phyloP scores from a whole-genome alignment of 1,284 basidiomycete genomes.

The Anthracocystis panici-leucophaei region DNA sequence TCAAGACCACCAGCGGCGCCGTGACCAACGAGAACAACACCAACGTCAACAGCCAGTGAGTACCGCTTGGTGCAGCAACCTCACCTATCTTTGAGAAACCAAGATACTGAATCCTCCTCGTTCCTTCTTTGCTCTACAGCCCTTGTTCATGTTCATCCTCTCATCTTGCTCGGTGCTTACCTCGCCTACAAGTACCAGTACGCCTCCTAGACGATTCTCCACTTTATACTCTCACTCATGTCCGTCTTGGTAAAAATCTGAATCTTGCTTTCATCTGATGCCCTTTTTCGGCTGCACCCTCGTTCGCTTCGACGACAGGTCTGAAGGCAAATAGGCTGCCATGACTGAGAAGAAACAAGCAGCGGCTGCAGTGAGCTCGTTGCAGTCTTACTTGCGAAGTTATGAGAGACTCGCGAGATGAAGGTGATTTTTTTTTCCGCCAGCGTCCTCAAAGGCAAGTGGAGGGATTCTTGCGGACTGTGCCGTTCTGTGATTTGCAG shows the following conservation, averaged over 20 bases:
- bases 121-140: slow-evolving; percentile 29
- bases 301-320: neutral
- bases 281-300: neutral
- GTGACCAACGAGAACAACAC: slow-evolving; percentile 56
- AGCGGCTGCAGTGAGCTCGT: too few species aligned
- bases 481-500: neutral
- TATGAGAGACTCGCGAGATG: neutral
- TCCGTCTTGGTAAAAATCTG: slow-evolving; percentile 8
- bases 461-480: slow-evolving; percentile 26
- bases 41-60: slow-evolving; percentile 59
- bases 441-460: neutral
- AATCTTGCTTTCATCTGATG: slow-evolving; percentile 4
- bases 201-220: slow-evolving; percentile 33
- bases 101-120: neutral
- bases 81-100: neutral
- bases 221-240: slow-evolving; percentile 17
- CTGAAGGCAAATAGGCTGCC: too few species aligned
- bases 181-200: slow-evolving; percentile 60
- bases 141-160: slow-evolving; percentile 64
- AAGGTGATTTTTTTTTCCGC: neutral
- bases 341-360: too few species aligned
- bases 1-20: slow-evolving; percentile 52
- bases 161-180: slow-evolving; percentile 55
- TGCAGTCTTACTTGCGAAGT: neutral
- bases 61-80: neutral